A percentile compares a stretch with the other conserved stretches of the same genome.
Conservation (phyloP, 1,139 yeast species). For the Magnusiomyces ingens region DNA sequence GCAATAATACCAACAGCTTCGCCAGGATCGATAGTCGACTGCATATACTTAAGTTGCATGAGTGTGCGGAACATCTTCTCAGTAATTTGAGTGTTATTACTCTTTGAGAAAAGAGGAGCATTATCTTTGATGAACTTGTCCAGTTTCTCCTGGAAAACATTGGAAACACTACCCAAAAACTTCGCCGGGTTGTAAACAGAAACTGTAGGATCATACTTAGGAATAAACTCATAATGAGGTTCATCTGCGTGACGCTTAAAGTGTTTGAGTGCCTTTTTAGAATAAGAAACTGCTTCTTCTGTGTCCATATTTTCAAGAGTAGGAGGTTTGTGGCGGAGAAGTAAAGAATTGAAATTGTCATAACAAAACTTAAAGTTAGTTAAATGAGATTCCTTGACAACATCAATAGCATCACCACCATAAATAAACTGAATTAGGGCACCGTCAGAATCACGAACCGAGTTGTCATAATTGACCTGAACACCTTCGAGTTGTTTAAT, state of each 20-base stretch:
- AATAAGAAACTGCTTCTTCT: slow-evolving; percentile 69
- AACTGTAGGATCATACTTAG: slow-evolving; percentile 83
- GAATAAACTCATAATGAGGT: slow-evolving; percentile 56
- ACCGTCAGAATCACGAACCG: slow-evolving; percentile 95
- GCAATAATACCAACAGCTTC: slow-evolving; percentile 99
- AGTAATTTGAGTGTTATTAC: slow-evolving; percentile 45
- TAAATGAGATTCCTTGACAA: slow-evolving; percentile 91
- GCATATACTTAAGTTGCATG: slow-evolving; percentile 98
- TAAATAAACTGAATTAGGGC: slow-evolving; percentile 88
- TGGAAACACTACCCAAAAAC: slow-evolving; percentile 89
- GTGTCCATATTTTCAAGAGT: slow-evolving; percentile 69
- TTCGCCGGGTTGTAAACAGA: slow-evolving; percentile 82
- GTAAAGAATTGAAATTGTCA: slow-evolving; percentile 81
- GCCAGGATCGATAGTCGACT: slow-evolving; percentile 90
- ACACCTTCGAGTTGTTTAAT: slow-evolving; percentile 98
- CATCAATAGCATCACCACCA: slow-evolving; percentile 96
- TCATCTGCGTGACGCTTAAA: slow-evolving; percentile 57
- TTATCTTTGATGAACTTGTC: slow-evolving; percentile 60
- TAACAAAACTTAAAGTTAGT: slow-evolving; percentile 88
- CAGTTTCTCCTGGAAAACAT: slow-evolving; percentile 73
- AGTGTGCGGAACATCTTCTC: slow-evolving; percentile 90
- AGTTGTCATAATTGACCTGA: slow-evolving; percentile 86
- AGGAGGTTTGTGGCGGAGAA: slow-evolving; percentile 83
- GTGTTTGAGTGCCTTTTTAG: slow-evolving; percentile 75
- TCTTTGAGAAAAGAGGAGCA: slow-evolving; percentile 36